Evolutionary conservation across 495 filamentous ascomycete genomes (phyloP), one percentile per base, ranked within the genome.

Genomic region (Aspergillus ellipticus): DNA sequence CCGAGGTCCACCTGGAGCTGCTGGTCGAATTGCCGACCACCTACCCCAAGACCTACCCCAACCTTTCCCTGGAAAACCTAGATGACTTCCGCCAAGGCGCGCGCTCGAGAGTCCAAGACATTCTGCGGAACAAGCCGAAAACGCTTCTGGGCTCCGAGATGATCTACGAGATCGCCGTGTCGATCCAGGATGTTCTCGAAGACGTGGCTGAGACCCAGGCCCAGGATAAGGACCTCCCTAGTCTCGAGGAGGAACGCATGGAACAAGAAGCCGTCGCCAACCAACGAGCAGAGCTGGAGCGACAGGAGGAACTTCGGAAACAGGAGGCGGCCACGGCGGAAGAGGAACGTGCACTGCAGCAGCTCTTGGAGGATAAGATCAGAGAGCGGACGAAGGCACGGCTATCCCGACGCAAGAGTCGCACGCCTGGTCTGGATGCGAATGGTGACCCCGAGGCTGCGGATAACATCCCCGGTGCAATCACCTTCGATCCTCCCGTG

Each of bases 221-320:
- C 42, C 80, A 86, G 47, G 84, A 87, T 15, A 76, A 83, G 51
- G 81, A 90, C 47, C 71, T 96, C 9, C 92, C 91, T 0, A 96
- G 90, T 33, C 73, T 98, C 15, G 92, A 94, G 64, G 92, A 95
- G 62, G 92, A 97, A 67, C 81, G 94, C 24, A 91, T 87, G 9
- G 82, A 85, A 29, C 82, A 85, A 51, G 81, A 84, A 64, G 80
- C 81, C 11, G 80, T 77, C 7, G 82, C 80, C 2, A 74, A 72
- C 21, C 69, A 77, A 57, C 74, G 74, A 50, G 82, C 83, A 51
- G 76, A 82, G 58, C 72, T 78, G 43, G 74, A 81, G 56, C 73
- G 71, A 56, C 74, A 78, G 62, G 79, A 84, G 60, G 76, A 80
- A 59, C 59, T 76, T 19, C 73, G 74, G 20, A 74, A 74, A 56